Evolutionary conservation across 176 grass and related monocot species (phyloP).

Genomic region (Oryza brachyantha): DNA sequence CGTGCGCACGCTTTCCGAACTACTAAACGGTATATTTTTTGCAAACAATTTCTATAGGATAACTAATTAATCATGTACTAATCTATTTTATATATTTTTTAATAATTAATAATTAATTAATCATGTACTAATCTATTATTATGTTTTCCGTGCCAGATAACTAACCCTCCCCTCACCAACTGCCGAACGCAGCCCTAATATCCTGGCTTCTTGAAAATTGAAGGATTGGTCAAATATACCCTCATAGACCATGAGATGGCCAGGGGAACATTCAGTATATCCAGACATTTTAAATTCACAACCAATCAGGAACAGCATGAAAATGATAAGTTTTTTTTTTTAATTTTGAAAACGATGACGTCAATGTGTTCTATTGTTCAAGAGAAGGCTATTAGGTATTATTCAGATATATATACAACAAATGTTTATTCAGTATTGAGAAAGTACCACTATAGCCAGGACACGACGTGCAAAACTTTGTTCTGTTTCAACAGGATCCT

Average conservation of each 20-base stretch:
- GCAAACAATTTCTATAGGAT: no score
- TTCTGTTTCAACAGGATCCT: conserved; percentile 93
- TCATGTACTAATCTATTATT: no score
- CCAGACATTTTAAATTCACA: background rate
- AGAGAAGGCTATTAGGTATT: background rate
- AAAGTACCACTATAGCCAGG: conserved; percentile 73
- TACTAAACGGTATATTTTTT: no score
- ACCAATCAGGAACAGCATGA: background rate
- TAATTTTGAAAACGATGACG: background rate
- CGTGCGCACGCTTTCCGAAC: no score
- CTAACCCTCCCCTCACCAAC: no score
- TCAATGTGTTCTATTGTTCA: conserved; percentile 3
- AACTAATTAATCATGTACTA: no score
- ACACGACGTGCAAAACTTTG: conserved; percentile 80
- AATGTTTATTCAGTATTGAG: background rate
- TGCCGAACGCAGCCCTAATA: no score
- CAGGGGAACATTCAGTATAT: background rate
- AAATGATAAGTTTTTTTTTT: no score
- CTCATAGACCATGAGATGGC: background rate
- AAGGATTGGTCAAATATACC: background rate
- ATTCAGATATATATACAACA: conserved; percentile 13
- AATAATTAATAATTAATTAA: no score
- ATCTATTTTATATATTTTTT: no score
- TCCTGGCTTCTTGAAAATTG: background rate
- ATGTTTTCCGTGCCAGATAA: no score